Conservation (phyloP, 139 green algal genomes). For the Chlamydomonas applanata region DNA sequence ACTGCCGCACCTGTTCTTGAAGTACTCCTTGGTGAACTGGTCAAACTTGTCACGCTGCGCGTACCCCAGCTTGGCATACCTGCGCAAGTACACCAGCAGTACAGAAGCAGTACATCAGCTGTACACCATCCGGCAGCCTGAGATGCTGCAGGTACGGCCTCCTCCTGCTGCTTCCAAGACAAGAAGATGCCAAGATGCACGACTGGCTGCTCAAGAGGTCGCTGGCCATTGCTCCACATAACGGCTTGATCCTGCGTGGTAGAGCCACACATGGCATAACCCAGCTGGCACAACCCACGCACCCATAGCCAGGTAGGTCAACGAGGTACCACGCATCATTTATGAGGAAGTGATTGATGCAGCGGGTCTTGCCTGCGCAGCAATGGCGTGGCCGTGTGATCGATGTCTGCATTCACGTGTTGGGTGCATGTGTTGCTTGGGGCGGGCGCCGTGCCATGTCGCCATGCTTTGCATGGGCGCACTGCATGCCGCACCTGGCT, state of each 20-base stretch:
- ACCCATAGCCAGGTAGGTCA: constrained; percentile 95
- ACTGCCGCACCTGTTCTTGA: constrained; percentile 51
- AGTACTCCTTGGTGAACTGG: constrained; percentile 71
- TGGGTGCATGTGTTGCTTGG: too few species aligned
- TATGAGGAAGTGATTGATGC: constrained; percentile 98
- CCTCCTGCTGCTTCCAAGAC: not conserved
- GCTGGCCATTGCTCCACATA: not conserved
- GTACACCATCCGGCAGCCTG: not conserved
- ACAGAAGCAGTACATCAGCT: not conserved
- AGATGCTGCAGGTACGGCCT: not conserved
- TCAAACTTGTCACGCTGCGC: constrained; percentile 61
- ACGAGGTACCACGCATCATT: constrained; percentile 94
- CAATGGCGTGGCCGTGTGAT: not conserved
- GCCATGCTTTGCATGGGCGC: too few species aligned
- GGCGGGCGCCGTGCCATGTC: too few species aligned
- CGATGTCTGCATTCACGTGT: too few species aligned
- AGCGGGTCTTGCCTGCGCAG: constrained; percentile 86
- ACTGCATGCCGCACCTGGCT: constrained; percentile 68
- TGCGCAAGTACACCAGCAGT: constrained; percentile 18
- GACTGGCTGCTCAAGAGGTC: too few species aligned
- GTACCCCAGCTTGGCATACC: constrained; percentile 64
- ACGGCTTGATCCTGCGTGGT: not conserved
- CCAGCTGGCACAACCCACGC: constrained; percentile 19
- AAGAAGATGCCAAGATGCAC: not conserved
- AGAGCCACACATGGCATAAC: not conserved